A percentile compares a stretch with the other conserved stretches of the same genome.
phyloP scores from a whole-genome alignment of 768 basidiomycete genomes.

The Boletellus emodensis region DNA sequence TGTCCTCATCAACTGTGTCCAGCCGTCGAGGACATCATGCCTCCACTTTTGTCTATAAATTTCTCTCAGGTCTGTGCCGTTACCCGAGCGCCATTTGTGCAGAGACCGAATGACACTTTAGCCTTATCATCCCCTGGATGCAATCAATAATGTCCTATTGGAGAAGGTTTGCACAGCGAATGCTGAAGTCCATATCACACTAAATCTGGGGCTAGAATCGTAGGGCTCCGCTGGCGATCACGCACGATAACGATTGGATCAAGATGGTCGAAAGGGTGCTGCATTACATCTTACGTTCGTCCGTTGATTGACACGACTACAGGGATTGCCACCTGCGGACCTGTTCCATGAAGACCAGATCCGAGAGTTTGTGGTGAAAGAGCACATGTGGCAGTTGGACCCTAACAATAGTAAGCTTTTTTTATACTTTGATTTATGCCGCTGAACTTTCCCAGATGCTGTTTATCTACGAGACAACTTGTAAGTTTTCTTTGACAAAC shows the following conservation, averaged over 20 bases:
- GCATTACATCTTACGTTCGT: neutral
- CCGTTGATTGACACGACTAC: neutral
- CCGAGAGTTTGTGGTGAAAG: neutral
- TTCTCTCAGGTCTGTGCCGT: no score
- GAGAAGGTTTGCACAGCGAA: conserved; percentile 1
- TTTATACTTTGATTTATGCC: neutral
- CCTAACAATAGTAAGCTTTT: neutral
- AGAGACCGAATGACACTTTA: neutral
- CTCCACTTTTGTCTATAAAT: neutral
- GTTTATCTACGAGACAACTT: conserved; percentile 1
- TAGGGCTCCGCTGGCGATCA: conserved; percentile 1
- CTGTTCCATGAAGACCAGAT: neutral
- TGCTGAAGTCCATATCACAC: neutral
- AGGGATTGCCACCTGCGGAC: neutral
- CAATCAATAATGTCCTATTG: conserved; percentile 7
- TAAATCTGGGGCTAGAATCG: neutral
- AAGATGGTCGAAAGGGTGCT: conserved; percentile 3
- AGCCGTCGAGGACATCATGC: neutral
- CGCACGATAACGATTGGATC: conserved; percentile 10
- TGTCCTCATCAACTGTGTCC: no score
- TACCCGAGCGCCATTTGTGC: no score
- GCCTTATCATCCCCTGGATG: conserved; percentile 6
- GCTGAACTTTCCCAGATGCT: neutral
- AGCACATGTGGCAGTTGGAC: neutral
- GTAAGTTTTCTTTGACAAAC: neutral